Base-by-base conservation (phyloP, 192 early-diverging fungal species). In the Umbelopsis sp. region DNA sequence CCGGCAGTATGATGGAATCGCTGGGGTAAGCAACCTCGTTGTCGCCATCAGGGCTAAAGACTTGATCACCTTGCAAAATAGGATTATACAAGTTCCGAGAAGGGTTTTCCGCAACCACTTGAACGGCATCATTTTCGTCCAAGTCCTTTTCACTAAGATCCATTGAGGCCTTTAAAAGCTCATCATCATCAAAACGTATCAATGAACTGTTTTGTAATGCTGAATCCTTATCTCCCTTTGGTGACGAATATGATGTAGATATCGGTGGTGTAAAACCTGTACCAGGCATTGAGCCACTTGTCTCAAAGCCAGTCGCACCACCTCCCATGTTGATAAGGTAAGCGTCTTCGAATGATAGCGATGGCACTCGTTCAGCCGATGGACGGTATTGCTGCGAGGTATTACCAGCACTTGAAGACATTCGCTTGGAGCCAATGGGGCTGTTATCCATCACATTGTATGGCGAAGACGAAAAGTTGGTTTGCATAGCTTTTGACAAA, bases 321-420 rank as follows among this genome's bases (percentile, higher is more conserved):
- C 67, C 69, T 11, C 74, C 78, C 67, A 80, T 72, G 25, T 77
- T 81, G 45, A 88, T 83, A 52, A 83, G 53, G 49, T 82, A 83
- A 4, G 86, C 86, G 65, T 88, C 86, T 71, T 88, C 86, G 80
- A 88, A 88, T 0, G 86, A 88, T 13, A 86, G 48, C 12, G 82
- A 78, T 33, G 83, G 53, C 33, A 46, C 44, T 46, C 58, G 66
- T 16, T 68, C 71, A 9, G 37, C 22, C 22, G 41, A 35, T 2
- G 74, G 64, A 53, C 55, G 51, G 46, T 25, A 65, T 22, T 47
- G n/a, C 37, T 50, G 47, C 64, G 44, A 45, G 16, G 45, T 22
- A 37, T 69, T 25, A 44, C 71, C 71, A 2, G 72, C 71, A 64
- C 74, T 73, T n/a, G 74, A 74, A 9, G 78, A 80, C 5, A 80